Evolutionary conservation across 177 flowering plant species (phyloP).

Genomic region (Tripterygium wilfordii): DNA sequence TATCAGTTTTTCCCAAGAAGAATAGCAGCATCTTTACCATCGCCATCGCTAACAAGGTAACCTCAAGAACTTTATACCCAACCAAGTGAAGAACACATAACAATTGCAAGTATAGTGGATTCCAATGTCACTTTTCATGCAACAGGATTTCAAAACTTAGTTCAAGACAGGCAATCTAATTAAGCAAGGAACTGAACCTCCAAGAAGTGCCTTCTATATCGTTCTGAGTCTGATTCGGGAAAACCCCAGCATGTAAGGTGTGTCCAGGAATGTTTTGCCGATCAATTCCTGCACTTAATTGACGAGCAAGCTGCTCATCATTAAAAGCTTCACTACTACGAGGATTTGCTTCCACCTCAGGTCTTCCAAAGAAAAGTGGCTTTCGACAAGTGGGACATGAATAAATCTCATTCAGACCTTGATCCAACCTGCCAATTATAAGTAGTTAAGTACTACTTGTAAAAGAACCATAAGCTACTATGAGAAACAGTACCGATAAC

Average conservation of each 20-base stretch:
- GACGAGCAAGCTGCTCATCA: constrained; percentile 84
- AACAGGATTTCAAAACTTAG: too few relatives aligned
- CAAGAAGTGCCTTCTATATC: constrained; percentile 52
- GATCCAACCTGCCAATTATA: constrained; percentile 77
- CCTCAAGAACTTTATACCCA: too few relatives aligned
- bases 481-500: constrained; percentile 1
- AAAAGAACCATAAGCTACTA: too few relatives aligned
- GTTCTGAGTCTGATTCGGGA: constrained; percentile 49
- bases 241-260: constrained; percentile 39
- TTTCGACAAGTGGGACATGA: constrained; percentile 98
- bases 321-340: constrained; percentile 34
- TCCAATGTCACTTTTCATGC: too few relatives aligned
- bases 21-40: too few relatives aligned
- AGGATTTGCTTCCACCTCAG: constrained; percentile 33
- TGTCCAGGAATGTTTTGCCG: constrained; percentile 38
- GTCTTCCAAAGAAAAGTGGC: constrained; percentile 64
- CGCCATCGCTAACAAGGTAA: too few relatives aligned
- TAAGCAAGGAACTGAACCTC: constrained; percentile 53
- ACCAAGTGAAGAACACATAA: too few relatives aligned
- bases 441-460: too few relatives aligned
- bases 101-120: too few relatives aligned
- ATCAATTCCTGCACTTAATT: constrained; percentile 53
- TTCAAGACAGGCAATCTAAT: background rate
- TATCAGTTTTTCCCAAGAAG: too few relatives aligned
- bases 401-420: constrained; percentile 68